Base-by-base conservation (phyloP, 169 alveolate species). In the Eimeria falciformis region DNA sequence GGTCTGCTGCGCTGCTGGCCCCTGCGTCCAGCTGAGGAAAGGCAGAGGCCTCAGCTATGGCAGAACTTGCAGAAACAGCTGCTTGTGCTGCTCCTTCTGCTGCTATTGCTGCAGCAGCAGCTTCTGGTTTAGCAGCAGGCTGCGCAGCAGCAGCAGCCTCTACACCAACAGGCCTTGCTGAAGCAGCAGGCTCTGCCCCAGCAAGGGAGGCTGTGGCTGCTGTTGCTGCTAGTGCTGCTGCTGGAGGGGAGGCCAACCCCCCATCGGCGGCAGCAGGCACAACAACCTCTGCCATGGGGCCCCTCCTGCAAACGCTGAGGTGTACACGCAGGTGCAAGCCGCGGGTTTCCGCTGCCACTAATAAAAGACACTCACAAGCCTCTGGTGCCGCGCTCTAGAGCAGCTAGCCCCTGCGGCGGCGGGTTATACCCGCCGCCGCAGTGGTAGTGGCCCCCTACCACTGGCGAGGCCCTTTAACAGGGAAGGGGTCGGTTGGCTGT, bases 101-200 rank as follows among this genome's bases (percentile, higher is more conserved):
- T 58, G 69, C 69, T 58, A 29, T 29, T 58, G 69, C 69, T 58
- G 69, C n/a, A n/a, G 69, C 69, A 21, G 69, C 14, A 21, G 69
- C 69, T 58, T 23, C 69, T 58, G 23, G 4, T 21, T 5, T 58
- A 7, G 17, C 23, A 5, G 69, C 14, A 58, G 69, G 69, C 69
- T 21, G 23, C 23, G 69, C 17, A 4, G 23, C 23, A 58, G 69
- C 69, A 21, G 69, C 69, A 21, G 69, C 69, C 17, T 23, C 69
- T 21, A 29, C 69, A 58, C 6, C 69, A 58, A 29, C 5, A 58
- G 69, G 69, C 17, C 6, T 23, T 21, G 69, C 69, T 21, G 69
- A 23, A 58, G 69, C 69, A 58, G 23, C 17, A 58, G 3, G 37
- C 23, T 23, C 69, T 58, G 69, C 69, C 23, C 37, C 69, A 5